Evolutionary conservation across 257 asterid species (phyloP).

Genomic region (Anisodus acutangulus): DNA sequence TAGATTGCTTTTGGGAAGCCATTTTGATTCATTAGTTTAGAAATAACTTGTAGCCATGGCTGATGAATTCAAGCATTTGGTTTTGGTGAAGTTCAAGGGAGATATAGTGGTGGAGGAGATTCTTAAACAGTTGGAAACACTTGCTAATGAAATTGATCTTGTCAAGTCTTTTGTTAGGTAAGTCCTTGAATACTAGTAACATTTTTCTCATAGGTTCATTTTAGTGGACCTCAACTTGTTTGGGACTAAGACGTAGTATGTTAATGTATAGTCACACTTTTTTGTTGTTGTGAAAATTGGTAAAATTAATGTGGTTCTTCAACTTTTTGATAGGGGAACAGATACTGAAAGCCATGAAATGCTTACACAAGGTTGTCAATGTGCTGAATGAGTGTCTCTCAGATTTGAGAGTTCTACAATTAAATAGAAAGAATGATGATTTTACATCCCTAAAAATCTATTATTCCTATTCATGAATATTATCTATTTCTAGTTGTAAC

Average conservation of each 20-base stretch:
- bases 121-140: conserved; percentile 71
- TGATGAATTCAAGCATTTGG: conserved; percentile 79
- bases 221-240: not conserved
- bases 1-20: conserved; percentile 30
- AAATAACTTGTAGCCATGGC: conserved; percentile 42
- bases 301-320: not conserved
- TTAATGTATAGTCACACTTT: not conserved
- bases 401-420: too few relatives aligned
- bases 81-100: conserved; percentile 81
- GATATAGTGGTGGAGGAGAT: conserved; percentile 64
- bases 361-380: conserved; percentile 82
- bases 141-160: conserved; percentile 62
- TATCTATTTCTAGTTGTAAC: too few relatives aligned
- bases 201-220: not conserved
- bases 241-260: not conserved
- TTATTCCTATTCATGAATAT: too few relatives aligned
- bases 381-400: too few relatives aligned
- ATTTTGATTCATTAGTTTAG: conserved; percentile 30
- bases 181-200: conserved; percentile 26
- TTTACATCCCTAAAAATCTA: too few relatives aligned
- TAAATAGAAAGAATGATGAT: too few relatives aligned
- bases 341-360: conserved; percentile 76
- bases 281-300: not conserved
- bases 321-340: conserved; percentile 59
- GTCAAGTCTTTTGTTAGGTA: conserved; percentile 92